These are phyloP conservation scores for Ganoderma sp. DNA, from an alignment of 1,284 basidiomycete species.

Conservation along the genomic window DNA sequence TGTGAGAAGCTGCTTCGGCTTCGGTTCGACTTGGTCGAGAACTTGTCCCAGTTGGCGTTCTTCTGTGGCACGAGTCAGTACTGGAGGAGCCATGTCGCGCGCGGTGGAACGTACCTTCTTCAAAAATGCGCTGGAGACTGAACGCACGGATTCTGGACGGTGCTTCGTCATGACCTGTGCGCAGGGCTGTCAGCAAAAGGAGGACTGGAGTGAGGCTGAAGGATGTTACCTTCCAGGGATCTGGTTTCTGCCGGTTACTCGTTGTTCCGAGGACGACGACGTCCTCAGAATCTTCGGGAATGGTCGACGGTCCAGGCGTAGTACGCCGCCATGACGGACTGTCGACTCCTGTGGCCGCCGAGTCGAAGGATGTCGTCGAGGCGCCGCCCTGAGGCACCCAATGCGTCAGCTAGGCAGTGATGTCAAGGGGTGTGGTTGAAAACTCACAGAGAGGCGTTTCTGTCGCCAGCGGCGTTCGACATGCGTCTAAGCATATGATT, in stretches of 20 bases:
- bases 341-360: background rate
- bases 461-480: too few relatives aligned
- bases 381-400: background rate
- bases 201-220: background rate
- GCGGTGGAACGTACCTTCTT: background rate
- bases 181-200: background rate
- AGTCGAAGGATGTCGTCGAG: background rate
- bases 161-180: background rate
- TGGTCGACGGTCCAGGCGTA: background rate
- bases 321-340: background rate
- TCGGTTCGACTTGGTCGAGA: background rate
- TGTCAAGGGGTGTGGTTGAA: background rate
- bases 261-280: background rate
- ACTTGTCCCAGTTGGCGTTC: background rate
- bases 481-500: background rate
- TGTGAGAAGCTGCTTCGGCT: background rate
- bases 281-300: background rate
- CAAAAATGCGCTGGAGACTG: background rate
- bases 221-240: background rate
- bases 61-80: background rate
- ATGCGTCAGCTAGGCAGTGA: background rate
- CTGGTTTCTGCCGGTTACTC: background rate
- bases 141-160: background rate
- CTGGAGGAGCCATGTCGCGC: background rate
- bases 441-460: background rate